These are phyloP conservation scores for Hyparrhenia diplandra DNA, from an alignment of 176 grass and related monocot genomes.

Conservation along the genomic window DNA sequence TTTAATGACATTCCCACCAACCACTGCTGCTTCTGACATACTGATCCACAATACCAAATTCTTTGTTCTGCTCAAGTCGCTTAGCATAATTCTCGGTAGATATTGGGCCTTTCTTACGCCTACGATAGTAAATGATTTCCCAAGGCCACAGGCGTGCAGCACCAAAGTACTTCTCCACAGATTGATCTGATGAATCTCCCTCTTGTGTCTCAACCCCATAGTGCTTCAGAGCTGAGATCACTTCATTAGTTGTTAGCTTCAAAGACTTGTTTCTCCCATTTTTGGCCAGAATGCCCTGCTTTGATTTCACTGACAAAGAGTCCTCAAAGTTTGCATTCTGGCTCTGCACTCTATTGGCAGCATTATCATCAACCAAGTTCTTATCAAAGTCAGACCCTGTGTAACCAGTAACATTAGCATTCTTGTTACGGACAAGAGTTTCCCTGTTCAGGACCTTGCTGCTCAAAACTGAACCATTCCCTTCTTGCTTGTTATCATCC, in stretches of 20 bases:
- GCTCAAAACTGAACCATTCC: slow-evolving; percentile 9
- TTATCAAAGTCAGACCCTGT: background rate
- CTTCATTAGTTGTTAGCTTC: slow-evolving; percentile 43
- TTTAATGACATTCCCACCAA: slow-evolving; percentile 45
- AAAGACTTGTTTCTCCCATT: slow-evolving; percentile 27
- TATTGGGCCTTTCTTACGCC: slow-evolving; percentile 52
- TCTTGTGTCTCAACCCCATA: slow-evolving; percentile 31
- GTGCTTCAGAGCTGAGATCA: slow-evolving; percentile 36
- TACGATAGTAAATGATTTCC: slow-evolving; percentile 49
- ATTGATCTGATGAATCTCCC: slow-evolving; percentile 19
- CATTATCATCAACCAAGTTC: slow-evolving; percentile 17
- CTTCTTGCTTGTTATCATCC: slow-evolving; percentile 6
- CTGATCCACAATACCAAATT: slow-evolving; percentile 55
- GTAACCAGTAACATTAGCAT: slow-evolving; percentile 10
- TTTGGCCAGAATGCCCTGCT: background rate
- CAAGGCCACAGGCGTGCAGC: slow-evolving; percentile 60
- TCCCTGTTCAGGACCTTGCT: slow-evolving; percentile 23
- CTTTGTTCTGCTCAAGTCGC: slow-evolving; percentile 57
- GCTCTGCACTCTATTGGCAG: slow-evolving; percentile 5
- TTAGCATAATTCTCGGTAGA: slow-evolving; percentile 60
- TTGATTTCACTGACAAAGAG: background rate
- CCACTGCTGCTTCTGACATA: slow-evolving; percentile 69
- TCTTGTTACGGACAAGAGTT: background rate
- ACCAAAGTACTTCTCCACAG: slow-evolving; percentile 50
- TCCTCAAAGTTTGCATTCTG: slow-evolving; percentile 19